Percentiles rank a stretch among this genome's conserved stretches.
These are phyloP conservation scores for Thyridium curvatum DNA, from an alignment of 2,329 filamentous ascomycete species.

Conservation along the genomic window DNA sequence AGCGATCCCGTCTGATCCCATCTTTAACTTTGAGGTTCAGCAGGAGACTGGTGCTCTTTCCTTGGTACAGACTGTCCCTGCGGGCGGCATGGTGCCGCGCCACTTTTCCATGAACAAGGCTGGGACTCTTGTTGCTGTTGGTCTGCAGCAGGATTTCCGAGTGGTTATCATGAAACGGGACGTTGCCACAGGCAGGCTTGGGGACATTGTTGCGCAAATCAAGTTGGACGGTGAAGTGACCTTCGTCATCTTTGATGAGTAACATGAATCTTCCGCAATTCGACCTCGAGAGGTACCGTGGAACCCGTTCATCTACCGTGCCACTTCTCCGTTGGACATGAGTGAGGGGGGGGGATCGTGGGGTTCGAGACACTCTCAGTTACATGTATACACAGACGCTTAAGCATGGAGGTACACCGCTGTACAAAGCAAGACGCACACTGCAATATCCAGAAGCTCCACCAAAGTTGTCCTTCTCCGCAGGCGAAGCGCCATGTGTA, in stretches of 20 bases:
- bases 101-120: slow-evolving; percentile 61
- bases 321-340: too few relatives aligned
- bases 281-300: too few relatives aligned
- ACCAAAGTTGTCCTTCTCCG: too few relatives aligned
- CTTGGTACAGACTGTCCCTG: slow-evolving; percentile 51
- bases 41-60: slow-evolving; percentile 44
- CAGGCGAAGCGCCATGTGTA: too few relatives aligned
- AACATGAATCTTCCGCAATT: neutral
- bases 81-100: slow-evolving; percentile 59
- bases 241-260: slow-evolving; percentile 41
- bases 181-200: slow-evolving; percentile 49
- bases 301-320: too few relatives aligned
- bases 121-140: slow-evolving; percentile 60
- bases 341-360: too few relatives aligned
- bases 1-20: slow-evolving; percentile 51
- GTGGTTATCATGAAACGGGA: slow-evolving; percentile 59
- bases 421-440: too few relatives aligned
- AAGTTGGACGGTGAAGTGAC: slow-evolving; percentile 38
- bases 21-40: slow-evolving; percentile 57
- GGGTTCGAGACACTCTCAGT: too few relatives aligned
- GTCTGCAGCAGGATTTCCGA: slow-evolving; percentile 52
- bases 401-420: too few relatives aligned
- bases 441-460: too few relatives aligned
- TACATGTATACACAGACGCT: too few relatives aligned
- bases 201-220: slow-evolving; percentile 33